Percentiles rank a stretch among this genome's conserved stretches.
phyloP scores from a whole-genome alignment of 257 asterid genomes.

The Penstemon davidsonii region DNA sequence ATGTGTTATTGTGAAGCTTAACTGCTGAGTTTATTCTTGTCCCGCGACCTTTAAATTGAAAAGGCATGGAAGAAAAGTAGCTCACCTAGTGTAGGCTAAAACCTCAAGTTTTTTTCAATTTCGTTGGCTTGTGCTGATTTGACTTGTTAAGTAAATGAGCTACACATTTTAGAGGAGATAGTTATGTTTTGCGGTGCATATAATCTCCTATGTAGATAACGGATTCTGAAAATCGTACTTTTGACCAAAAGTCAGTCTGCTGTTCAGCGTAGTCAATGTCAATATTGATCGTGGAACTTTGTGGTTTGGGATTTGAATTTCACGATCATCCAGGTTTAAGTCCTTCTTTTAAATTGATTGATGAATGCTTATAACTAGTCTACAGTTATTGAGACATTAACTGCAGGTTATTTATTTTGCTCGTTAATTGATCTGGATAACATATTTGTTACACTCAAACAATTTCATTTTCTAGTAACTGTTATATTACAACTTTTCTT shows the following conservation, averaged over 20 bases:
- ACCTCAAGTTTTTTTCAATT: background rate
- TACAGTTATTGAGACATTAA: background rate
- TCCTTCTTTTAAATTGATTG: background rate
- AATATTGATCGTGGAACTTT: background rate
- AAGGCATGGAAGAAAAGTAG: conserved; percentile 6
- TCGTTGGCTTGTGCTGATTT: conserved; percentile 22
- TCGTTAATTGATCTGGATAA: background rate
- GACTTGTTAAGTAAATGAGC: conserved; percentile 9
- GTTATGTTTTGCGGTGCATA: conserved; percentile 5
- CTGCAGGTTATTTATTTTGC: background rate
- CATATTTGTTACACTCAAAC: no score
- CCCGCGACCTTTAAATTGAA: background rate
- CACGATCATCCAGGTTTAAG: background rate
- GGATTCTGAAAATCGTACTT: background rate
- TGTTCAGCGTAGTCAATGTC: background rate
- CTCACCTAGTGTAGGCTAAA: conserved; percentile 11
- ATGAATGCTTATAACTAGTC: background rate
- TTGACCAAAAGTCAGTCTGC: background rate
- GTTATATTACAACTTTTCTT: background rate
- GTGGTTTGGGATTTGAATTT: background rate
- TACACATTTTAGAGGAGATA: conserved; percentile 10
- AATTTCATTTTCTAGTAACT: background rate
- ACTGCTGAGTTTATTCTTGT: background rate
- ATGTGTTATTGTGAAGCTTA: no score
- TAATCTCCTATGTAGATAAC: background rate